phyloP scores from a whole-genome alignment of 139 green algal species.

The Mesotaenium endlicherianum region DNA sequence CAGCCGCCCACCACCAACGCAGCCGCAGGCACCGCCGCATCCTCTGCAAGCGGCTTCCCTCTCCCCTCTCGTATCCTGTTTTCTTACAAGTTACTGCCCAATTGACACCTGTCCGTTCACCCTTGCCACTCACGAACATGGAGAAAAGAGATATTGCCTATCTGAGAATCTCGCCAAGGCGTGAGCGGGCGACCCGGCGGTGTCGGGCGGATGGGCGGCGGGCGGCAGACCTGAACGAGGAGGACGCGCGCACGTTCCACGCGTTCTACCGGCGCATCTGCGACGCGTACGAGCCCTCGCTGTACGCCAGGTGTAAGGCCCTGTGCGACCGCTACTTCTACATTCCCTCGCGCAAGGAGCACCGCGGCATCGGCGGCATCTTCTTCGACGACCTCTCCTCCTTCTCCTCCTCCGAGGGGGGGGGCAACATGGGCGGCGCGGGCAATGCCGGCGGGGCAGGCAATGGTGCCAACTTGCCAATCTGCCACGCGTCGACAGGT shows the following conservation, averaged over 20 bases:
- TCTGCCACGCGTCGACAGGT: background rate
- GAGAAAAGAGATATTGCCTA: too few relatives aligned
- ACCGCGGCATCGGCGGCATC: conserved; percentile 89
- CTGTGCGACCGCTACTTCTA: conserved; percentile 98
- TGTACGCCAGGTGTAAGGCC: conserved; percentile 86
- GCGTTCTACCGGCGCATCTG: conserved; percentile 63
- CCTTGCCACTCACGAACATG: too few relatives aligned
- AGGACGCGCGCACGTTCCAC: conserved; percentile 81
- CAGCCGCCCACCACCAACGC: too few relatives aligned
- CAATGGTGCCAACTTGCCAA: background rate
- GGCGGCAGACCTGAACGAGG: conserved; percentile 51
- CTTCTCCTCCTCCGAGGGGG: too few relatives aligned
- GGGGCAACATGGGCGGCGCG: background rate
- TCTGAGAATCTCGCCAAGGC: too few relatives aligned
- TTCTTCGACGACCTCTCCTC: conserved; percentile 92
- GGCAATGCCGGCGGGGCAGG: background rate
- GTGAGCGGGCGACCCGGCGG: too few relatives aligned
- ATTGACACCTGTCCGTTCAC: too few relatives aligned
- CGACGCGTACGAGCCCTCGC: conserved; percentile 63
- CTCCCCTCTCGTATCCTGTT: too few relatives aligned
- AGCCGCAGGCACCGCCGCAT: too few relatives aligned
- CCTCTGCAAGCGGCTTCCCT: too few relatives aligned
- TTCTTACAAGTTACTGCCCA: too few relatives aligned
- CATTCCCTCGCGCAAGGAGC: conserved; percentile 86
- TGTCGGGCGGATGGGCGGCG: too few relatives aligned